phyloP scores from a whole-genome alignment of 2,329 filamentous ascomycete genomes.

The Ceratocystis ficicola region DNA sequence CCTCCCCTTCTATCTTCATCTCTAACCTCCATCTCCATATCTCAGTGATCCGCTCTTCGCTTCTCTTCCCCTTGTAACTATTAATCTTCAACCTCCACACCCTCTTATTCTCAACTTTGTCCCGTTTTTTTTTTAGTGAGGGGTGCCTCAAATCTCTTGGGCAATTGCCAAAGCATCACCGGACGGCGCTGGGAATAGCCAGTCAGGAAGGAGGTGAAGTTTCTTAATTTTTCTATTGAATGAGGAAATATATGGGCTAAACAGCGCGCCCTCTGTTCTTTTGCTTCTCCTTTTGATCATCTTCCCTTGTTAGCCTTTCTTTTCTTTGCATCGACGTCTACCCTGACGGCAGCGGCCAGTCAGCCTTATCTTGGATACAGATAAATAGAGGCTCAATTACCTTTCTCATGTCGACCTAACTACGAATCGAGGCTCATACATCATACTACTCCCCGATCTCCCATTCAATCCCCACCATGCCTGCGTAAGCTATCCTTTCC shows the following conservation, averaged over 20 bases:
- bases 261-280: background rate
- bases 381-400: background rate
- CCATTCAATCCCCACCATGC: conserved; percentile 30
- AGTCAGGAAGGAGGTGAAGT: background rate
- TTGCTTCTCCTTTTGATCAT: background rate
- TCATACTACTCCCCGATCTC: background rate
- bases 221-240: background rate
- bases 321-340: background rate
- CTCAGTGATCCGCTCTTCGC: background rate
- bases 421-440: background rate
- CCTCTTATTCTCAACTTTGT: background rate
- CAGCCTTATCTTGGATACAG: conserved; percentile 7
- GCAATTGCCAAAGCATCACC: conserved; percentile 3
- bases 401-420: background rate
- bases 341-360: background rate
- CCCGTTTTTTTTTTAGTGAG: background rate
- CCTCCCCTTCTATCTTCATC: background rate
- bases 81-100: background rate
- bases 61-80: background rate
- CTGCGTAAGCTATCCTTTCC: conserved; percentile 32
- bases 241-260: background rate
- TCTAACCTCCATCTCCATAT: background rate
- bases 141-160: background rate
- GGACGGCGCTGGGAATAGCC: background rate
- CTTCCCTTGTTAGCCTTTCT: background rate